Percentiles rank a stretch among this genome's conserved stretches.
Evolutionary conservation across 805 yeast species (phyloP).

Genomic region (Nakazawaea holstii): DNA sequence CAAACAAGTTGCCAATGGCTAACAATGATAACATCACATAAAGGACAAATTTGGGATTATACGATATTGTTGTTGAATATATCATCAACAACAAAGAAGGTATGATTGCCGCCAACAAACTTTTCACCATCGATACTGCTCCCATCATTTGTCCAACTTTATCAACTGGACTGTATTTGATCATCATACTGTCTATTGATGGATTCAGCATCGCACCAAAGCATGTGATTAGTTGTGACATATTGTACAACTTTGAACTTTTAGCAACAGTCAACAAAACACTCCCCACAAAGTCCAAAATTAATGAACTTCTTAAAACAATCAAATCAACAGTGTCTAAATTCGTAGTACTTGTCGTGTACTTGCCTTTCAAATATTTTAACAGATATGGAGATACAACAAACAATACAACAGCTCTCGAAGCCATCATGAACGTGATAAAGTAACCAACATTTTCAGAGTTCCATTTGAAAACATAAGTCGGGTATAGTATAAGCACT

Average conservation of each 20-base stretch:
- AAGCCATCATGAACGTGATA: constrained; percentile 40
- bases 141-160: constrained; percentile 71
- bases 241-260: constrained; percentile 24
- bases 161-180: constrained; percentile 55
- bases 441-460: constrained; percentile 46
- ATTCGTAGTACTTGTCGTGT: constrained; percentile 11
- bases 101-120: constrained; percentile 36
- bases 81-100: constrained; percentile 45
- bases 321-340: constrained; percentile 19
- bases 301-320: constrained; percentile 23
- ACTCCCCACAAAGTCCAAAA: constrained; percentile 34
- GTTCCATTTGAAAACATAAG: constrained; percentile 41
- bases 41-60: constrained; percentile 33
- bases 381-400: constrained; percentile 38
- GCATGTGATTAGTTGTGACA: constrained; percentile 32
- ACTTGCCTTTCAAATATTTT: constrained; percentile 26
- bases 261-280: constrained; percentile 27
- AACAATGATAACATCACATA: constrained; percentile 21
- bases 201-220: constrained; percentile 52
- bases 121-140: constrained; percentile 56
- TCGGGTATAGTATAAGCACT: constrained; percentile 39
- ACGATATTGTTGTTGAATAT: constrained; percentile 39
- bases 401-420: constrained; percentile 40
- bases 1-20: constrained; percentile 12
- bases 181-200: constrained; percentile 49